phyloP scores from a whole-genome alignment of 768 basidiomycete species.

The Xanthoconium purpureum region DNA sequence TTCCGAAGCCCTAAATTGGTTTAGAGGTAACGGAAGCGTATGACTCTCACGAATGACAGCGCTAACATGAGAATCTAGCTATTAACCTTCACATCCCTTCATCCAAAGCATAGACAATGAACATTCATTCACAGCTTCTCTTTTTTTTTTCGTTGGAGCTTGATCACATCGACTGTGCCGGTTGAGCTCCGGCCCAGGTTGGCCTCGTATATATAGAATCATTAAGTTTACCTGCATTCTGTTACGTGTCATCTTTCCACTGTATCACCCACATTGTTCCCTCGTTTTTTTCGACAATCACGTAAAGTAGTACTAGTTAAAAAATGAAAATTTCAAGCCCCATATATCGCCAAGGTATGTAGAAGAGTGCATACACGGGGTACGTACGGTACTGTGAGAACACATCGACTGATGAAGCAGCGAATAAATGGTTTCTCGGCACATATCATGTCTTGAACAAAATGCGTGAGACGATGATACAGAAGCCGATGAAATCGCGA shows the following conservation, averaged over 20 bases:
- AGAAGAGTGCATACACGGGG: not conserved
- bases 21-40: conserved; percentile 60
- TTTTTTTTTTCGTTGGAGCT: conserved; percentile 5
- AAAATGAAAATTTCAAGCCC: conserved; percentile 6
- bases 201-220: conserved; percentile 36
- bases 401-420: not conserved
- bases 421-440: not conserved
- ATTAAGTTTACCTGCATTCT: conserved; percentile 34
- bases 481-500: not conserved
- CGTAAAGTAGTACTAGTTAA: conserved; percentile 27
- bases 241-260: conserved; percentile 30
- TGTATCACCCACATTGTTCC: conserved; percentile 31
- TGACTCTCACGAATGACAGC: not conserved
- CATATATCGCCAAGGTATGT: not conserved
- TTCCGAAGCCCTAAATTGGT: conserved; percentile 86
- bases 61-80: conserved; percentile 42
- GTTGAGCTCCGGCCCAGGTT: conserved; percentile 19
- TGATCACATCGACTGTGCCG: not conserved
- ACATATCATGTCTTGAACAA: conserved; percentile 21
- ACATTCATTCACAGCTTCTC: conserved; percentile 1
- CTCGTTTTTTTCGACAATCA: conserved; percentile 14
- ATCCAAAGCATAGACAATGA: conserved; percentile 59
- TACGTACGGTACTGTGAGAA: not conserved
- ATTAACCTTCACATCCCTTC: conserved; percentile 88
- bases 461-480: not conserved